Evolutionary conservation across 1,139 yeast species (phyloP), one percentile per base, ranked within the genome.

Genomic region (Keqinozyma sinolaborantium): DNA sequence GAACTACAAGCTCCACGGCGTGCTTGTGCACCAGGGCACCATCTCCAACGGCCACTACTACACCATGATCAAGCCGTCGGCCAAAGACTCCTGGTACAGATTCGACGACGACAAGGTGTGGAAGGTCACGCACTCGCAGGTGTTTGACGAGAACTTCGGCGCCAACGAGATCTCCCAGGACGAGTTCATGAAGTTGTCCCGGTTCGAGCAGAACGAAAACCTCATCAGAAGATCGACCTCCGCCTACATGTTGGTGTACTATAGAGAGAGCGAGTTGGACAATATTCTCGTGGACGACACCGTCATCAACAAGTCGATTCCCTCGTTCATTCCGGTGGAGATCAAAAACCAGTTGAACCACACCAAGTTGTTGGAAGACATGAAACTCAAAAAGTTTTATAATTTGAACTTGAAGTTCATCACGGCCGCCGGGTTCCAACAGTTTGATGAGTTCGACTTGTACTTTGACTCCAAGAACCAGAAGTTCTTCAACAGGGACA

Each of bases 21-120:
- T 94, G 2, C 67, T 92, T 37, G 97, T 92, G 5, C 99, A 92
- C 53, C 84, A 90, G 32, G 99, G 99, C 39, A 95, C 90, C 50
- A 82, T 92, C 33, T 85, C 95, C 14, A 86, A 92, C 32, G 99
- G 99, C 15, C 99, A 92, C 53, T 92, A 92, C 56, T 92, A 92
- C 53, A 94, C 98, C 0, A 73, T 92, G 77, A 80, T 94, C 34
- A 88, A 83, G 53, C 97, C 98, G 2, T 71, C 72, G 23, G 65
- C 75, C 1, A 32, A 47, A 7, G 73, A 74, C 26, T 78, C 80
- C 34, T 94, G 98, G 99, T 81, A 76, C 53, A 73, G 92, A 50
- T 92, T 90, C 64, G 98, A 92, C 55, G 99, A 92, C 55, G 98
- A 92, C 49, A 77, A 81, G 39, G 99, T 94, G 24, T 85, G 95